Conservation (phyloP, 2,329 filamentous ascomycete genomes). For the Myriosclerotinia scirpicola region DNA sequence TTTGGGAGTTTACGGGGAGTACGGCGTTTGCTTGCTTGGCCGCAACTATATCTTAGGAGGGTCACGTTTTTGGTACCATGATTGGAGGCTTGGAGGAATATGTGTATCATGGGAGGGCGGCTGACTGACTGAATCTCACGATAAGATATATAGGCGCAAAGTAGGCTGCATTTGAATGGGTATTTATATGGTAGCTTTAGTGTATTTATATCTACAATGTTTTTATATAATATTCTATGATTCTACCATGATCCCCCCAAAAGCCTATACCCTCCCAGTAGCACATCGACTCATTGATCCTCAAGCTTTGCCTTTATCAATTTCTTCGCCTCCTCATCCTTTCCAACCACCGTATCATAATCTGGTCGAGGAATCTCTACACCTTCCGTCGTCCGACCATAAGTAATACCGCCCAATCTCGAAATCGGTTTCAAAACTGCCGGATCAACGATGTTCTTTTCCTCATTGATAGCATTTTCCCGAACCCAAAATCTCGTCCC, state of each 20-base stretch:
- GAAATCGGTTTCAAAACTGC: conserved; percentile 72
- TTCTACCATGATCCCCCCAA: background rate
- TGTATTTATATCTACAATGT: background rate
- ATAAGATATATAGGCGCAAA: background rate
- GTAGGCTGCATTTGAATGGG: background rate
- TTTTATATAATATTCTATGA: background rate
- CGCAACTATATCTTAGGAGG: background rate
- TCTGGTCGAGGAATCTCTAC: conserved; percentile 69
- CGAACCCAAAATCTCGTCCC: conserved; percentile 85
- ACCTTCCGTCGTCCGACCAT: conserved; percentile 67
- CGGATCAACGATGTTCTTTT: conserved; percentile 71
- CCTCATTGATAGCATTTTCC: conserved; percentile 82
- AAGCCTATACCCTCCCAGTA: background rate
- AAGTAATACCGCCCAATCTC: conserved; percentile 83
- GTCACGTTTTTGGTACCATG: background rate
- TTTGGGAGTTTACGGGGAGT: background rate
- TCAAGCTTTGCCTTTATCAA: conserved; percentile 51
- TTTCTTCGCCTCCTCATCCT: conserved; percentile 56
- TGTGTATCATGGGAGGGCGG: background rate
- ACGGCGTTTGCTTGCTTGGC: background rate
- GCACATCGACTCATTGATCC: conserved; percentile 40
- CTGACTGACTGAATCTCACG: conserved; percentile 3
- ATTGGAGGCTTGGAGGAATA: background rate
- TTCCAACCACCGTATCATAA: conserved; percentile 46
- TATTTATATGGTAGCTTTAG: background rate